Base-by-base conservation (phyloP, 140 eudicot genomes). In the Senecio squalidus region DNA sequence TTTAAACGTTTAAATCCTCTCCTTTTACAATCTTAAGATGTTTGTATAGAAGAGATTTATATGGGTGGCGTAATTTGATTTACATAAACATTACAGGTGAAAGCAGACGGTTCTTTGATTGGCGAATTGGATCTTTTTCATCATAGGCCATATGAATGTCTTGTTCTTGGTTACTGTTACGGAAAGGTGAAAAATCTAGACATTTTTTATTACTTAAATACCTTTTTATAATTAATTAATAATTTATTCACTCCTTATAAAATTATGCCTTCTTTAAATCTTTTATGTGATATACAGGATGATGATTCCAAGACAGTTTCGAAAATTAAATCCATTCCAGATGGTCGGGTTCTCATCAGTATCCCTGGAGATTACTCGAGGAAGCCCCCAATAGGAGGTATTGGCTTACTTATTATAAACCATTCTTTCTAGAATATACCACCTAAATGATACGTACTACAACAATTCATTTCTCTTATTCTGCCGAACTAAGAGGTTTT, bases 351-450 rank as follows among this genome's bases (percentile, higher is more conserved):
- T 47, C 22, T 83, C 72, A 76, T 91, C 58, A 91, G 96, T 34
- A 73, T 91, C 55, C 98, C 98, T 6, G 98, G 98, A 34, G 96
- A 86, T 40, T 81, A 91, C 72, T 91, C 98, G 2, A 83, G 98
- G 64, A 91, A 91, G 58, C 98, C 98, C 69, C 96, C 96, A 6
- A 25, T 91, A 39, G 98, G 88, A 91, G 98, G 98, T 91, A 86
- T 57, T 31, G 23, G 17, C 24, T 23, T 48, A 20, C 8, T 29
- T 22, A 4, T 43, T 41, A 29, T 25, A 58, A 16, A 14, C 16
- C 15, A 55, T 14, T 13, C 2, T 22, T 58, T 34, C 27, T 39
- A 14, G 20, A 40, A 3, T 48, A 48, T 22, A 6, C 29, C 50
- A 44, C 18, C 11, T 1, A 4, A 16, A 6, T 20, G 1, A 21